Conservation (phyloP, 1,284 basidiomycete species). For the Stygiomarasmius scandens region DNA sequence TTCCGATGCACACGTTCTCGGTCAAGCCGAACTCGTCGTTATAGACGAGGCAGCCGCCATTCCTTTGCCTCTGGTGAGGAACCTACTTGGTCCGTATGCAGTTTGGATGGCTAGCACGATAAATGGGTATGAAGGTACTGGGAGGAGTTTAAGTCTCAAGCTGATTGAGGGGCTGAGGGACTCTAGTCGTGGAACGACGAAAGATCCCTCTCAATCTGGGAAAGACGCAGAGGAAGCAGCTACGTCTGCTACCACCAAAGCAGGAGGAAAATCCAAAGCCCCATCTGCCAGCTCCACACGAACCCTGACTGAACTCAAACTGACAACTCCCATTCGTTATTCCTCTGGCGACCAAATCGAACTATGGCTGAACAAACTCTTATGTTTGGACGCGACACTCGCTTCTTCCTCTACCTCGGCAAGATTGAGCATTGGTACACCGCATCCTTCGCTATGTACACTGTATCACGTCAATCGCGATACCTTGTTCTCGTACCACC, state of each 20-base stretch:
- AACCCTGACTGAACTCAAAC: constrained; percentile 90
- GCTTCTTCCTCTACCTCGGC: constrained; percentile 60
- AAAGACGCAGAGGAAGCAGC: constrained; percentile 44
- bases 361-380: constrained; percentile 89
- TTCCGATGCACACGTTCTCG: constrained; percentile 94
- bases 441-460: constrained; percentile 65
- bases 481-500: constrained; percentile 96
- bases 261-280: constrained; percentile 55
- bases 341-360: constrained; percentile 87
- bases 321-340: constrained; percentile 96
- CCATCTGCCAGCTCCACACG: constrained; percentile 58
- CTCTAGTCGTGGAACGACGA: constrained; percentile 43
- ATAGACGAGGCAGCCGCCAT: constrained; percentile 99
- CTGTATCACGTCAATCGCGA: constrained; percentile 96
- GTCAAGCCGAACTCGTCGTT: constrained; percentile 96
- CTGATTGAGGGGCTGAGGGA: constrained; percentile 97
- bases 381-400: constrained; percentile 85
- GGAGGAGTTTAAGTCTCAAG: constrained; percentile 95
- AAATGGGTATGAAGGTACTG: constrained; percentile 99
- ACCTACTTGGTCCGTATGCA: constrained; percentile 95
- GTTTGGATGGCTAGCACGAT: constrained; percentile 99
- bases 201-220: constrained; percentile 59
- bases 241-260: constrained; percentile 35
- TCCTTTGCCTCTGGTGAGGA: constrained; percentile 92
- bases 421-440: constrained; percentile 91